Base-by-base conservation (phyloP, 1,139 yeast species). In the Pichia sp. region DNA sequence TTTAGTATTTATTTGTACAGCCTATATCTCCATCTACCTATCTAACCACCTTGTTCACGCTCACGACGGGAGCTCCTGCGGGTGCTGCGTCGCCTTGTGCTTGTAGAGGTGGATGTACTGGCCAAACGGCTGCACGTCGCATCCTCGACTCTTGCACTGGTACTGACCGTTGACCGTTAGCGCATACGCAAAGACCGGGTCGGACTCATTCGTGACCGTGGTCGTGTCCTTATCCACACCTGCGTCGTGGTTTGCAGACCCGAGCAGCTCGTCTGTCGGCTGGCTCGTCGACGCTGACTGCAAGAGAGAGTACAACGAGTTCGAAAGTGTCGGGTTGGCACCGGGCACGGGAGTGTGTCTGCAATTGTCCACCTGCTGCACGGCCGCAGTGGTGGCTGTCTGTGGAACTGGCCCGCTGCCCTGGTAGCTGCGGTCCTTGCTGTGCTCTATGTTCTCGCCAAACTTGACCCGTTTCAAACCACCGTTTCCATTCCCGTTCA, bases 101-200 rank as follows among this genome's bases (percentile, higher is more conserved):
- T 47, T 41, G 30, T 51, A 53, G 2, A 53, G 48, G 8, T 53
- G 46, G 32, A 51, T 50, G 41, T 53, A 53, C 15, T 50, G 53
- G n/a, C 30, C 19, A 29, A 53, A 53, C 6, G 45, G 51, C 15
- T 40, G n/a, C 19, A 26, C 46, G 3, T 15, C 26, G 15, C 51
- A 48, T 10, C 51, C 51, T 5, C n/a, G 5, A 23, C 45, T 48
- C 23, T 48, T 41, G 43, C 51, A 48, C 34, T 48, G 34, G 34
- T 48, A 48, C 8, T 11, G 40, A 2, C 51, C 51, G 32, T 41
- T 40, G 19, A n/a, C 11, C 7, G 51, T 48, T 10, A 41, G n/a
- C 13, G 45, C 29, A 32, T 48, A 48, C 15, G 51, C 51, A 48
- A 48, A 48, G 26, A 48, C 46, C 26, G 16, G 42, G 11, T 41